Conservation (phyloP, 257 asterid genomes). For the Perilla frutescens region DNA sequence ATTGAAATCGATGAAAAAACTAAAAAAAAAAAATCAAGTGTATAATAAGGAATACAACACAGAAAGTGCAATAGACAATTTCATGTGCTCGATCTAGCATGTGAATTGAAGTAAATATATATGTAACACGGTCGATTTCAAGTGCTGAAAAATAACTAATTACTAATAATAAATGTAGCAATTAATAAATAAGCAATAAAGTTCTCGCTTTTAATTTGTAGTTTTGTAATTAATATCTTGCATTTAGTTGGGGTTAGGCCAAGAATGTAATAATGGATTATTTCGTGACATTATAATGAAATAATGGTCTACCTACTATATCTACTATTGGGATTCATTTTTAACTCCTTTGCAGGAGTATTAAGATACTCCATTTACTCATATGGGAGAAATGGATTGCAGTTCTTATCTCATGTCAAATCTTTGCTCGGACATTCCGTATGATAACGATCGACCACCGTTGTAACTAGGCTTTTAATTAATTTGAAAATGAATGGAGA, state of each 20-base stretch:
- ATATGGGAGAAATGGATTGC: too few species aligned
- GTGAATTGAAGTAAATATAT: too few species aligned
- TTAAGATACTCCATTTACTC: background rate
- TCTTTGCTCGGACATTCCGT: too few species aligned
- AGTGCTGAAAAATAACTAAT: background rate
- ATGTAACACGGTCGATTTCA: background rate
- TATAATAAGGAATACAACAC: too few species aligned
- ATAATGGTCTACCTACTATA: conserved; percentile 32
- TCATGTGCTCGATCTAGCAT: too few species aligned
- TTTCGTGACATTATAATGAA: background rate
- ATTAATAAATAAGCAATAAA: background rate
- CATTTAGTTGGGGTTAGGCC: background rate
- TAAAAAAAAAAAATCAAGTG: too few species aligned
- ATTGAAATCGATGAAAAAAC: too few species aligned
- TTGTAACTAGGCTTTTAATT: too few species aligned
- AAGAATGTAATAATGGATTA: background rate
- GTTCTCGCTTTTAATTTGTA: background rate
- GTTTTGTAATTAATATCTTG: background rate
- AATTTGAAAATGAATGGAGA: too few species aligned
- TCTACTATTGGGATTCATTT: background rate
- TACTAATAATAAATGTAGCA: background rate
- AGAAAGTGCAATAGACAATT: too few species aligned
- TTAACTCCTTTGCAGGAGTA: background rate
- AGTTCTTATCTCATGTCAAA: too few species aligned
- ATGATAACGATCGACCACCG: too few species aligned